Percentiles rank a stretch among this genome's conserved stretches.
Conservation (phyloP, 805 yeast genomes). For the Maudiozyma turicensis region DNA sequence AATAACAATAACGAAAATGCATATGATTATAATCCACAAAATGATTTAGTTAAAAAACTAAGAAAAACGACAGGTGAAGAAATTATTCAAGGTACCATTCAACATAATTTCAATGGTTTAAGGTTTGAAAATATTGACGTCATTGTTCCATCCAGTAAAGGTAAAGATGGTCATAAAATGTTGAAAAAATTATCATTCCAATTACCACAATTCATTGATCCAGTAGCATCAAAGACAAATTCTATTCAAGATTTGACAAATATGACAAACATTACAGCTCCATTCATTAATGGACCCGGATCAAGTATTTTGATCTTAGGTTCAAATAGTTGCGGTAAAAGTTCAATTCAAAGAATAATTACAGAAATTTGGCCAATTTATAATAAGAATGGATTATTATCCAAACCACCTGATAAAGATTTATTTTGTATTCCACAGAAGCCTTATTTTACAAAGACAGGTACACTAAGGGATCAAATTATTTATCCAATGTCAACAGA, state of each 20-base stretch:
- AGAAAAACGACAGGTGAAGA: conserved; percentile 18
- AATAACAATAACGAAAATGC: background rate
- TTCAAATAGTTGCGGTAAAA: conserved; percentile 83
- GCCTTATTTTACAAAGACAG: conserved; percentile 66
- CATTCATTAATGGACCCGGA: conserved; percentile 31
- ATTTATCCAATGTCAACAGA: conserved; percentile 75
- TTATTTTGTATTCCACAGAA: conserved; percentile 76
- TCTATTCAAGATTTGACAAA: conserved; percentile 32
- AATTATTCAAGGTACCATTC: conserved; percentile 72
- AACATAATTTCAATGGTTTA: conserved; percentile 65
- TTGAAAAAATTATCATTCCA: conserved; percentile 55
- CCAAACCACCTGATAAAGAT: conserved; percentile 65
- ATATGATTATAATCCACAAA: background rate
- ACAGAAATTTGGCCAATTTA: conserved; percentile 92
- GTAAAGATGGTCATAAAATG: conserved; percentile 51
- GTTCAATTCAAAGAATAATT: conserved; percentile 71
- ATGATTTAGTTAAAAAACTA: background rate
- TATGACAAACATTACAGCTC: conserved; percentile 15
- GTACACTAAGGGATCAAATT: conserved; percentile 83
- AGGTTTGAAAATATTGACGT: conserved; percentile 77
- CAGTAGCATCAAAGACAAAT: conserved; percentile 15
- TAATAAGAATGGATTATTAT: conserved; percentile 55
- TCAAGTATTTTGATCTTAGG: conserved; percentile 75
- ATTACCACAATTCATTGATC: conserved; percentile 27
- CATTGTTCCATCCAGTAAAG: conserved; percentile 60